Conservation (phyloP, 2,329 filamentous ascomycete species). For the Fonsecaea multimorphosa region DNA sequence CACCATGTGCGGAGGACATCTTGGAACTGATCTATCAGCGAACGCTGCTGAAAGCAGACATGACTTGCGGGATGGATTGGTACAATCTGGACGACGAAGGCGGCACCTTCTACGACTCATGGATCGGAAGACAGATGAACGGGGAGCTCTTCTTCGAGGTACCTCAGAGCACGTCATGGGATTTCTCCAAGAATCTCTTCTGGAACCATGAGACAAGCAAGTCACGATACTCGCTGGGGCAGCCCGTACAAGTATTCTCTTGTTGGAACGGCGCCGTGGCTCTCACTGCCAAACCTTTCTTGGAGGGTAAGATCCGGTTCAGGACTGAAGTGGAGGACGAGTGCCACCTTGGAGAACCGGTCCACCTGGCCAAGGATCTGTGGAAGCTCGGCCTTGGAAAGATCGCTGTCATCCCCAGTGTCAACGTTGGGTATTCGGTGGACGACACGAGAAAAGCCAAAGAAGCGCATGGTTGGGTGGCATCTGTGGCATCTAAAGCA, state of each 20-base stretch:
- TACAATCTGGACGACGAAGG: constrained; percentile 47
- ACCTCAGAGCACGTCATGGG: constrained; percentile 57
- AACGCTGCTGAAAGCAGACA: constrained; percentile 55
- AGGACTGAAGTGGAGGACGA: constrained; percentile 51
- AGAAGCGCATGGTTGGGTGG: constrained; percentile 57
- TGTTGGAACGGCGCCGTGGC: constrained; percentile 66
- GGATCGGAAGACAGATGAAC: constrained; percentile 59
- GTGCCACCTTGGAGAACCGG: constrained; percentile 62
- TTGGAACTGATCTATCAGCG: constrained; percentile 63
- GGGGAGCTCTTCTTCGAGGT: constrained; percentile 65
- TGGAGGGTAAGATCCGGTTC: constrained; percentile 55
- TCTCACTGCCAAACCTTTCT: constrained; percentile 57
- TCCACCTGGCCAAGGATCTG: constrained; percentile 64
- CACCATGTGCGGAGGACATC: constrained; percentile 61
- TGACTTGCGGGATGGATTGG: constrained; percentile 68
- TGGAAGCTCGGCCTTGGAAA: constrained; percentile 59
- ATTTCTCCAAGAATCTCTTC: constrained; percentile 59
- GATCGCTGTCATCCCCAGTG: constrained; percentile 62
- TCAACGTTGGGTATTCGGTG: constrained; percentile 63
- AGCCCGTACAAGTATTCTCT: constrained; percentile 65
- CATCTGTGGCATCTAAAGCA: constrained; percentile 18
- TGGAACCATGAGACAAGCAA: constrained; percentile 54
- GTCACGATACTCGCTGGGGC: constrained; percentile 44
- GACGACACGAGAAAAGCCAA: constrained; percentile 56
- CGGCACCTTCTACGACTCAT: constrained; percentile 65